phyloP scores from a whole-genome alignment of 495 filamentous ascomycete genomes.

The Aspergillus indologenus region DNA sequence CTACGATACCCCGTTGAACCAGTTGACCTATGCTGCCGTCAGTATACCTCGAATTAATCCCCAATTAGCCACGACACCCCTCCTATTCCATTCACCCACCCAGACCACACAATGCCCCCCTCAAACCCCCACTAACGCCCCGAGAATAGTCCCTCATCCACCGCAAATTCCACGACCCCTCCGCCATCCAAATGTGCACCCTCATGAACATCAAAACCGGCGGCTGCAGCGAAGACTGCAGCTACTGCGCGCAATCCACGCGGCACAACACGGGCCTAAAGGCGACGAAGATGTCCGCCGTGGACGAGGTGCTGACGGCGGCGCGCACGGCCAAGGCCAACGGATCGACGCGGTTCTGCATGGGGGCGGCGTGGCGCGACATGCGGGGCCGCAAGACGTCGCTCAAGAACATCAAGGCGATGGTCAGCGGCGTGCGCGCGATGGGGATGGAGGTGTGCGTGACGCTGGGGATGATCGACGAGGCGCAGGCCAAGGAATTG shows the following conservation, averaged over 20 bases:
- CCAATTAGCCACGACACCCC: too few relatives aligned
- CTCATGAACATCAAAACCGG: conserved; percentile 96
- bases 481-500: conserved; percentile 69
- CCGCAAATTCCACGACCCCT: conserved; percentile 75
- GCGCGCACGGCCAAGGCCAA: conserved; percentile 74
- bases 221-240: conserved; percentile 83
- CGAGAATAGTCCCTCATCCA: conserved; percentile 61
- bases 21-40: conserved; percentile 71
- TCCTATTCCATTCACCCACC: not conserved
- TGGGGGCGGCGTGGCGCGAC: conserved; percentile 88
- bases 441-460: conserved; percentile 87
- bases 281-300: conserved; percentile 70
- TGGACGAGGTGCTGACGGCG: conserved; percentile 72
- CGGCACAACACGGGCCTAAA: conserved; percentile 74
- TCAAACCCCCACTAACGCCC: not conserved
- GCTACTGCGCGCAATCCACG: conserved; percentile 83
- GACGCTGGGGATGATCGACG: conserved; percentile 84
- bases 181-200: conserved; percentile 81
- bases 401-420: conserved; percentile 72
- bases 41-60: conserved; percentile 19
- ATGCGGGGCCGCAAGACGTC: conserved; percentile 83
- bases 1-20: conserved; percentile 74
- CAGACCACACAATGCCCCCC: not conserved
- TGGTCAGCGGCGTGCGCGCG: conserved; percentile 72
- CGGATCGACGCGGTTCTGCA: conserved; percentile 83